Evolutionary conservation across 805 yeast genomes (phyloP).

Genomic region (Lipomyces kockii): DNA sequence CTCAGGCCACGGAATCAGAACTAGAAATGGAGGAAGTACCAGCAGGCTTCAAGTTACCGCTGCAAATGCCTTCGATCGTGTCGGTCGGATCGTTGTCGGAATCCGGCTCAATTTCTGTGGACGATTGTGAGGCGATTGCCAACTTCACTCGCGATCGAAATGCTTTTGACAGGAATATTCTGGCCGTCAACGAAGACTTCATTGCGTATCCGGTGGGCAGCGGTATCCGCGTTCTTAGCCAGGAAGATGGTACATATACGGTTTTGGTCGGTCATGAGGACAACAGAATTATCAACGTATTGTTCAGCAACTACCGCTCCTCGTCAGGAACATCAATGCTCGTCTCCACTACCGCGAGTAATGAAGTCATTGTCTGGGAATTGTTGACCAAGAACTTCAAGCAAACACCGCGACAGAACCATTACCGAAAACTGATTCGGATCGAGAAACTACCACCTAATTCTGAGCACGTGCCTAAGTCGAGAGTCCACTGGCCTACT

Average conservation of each 20-base stretch:
- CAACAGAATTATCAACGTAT: constrained; percentile 22
- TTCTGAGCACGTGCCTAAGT: constrained; percentile 34
- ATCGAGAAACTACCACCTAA: constrained; percentile 35
- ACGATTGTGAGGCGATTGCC: constrained; percentile 31
- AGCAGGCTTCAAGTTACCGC: constrained; percentile 19
- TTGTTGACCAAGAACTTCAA: constrained; percentile 26
- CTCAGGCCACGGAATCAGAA: not conserved
- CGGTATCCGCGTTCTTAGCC: constrained; percentile 34
- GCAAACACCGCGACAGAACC: constrained; percentile 20
- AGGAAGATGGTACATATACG: constrained; percentile 27
- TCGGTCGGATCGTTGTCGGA: constrained; percentile 17
- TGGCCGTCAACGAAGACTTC: constrained; percentile 28
- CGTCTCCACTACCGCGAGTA: constrained; percentile 32
- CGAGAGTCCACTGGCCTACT: constrained; percentile 30
- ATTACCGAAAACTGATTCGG: constrained; percentile 32
- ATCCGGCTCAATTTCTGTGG: constrained; percentile 19
- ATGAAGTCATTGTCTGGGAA: constrained; percentile 36
- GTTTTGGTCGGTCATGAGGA: constrained; percentile 32
- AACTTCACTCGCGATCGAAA: constrained; percentile 20
- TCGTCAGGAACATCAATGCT: constrained; percentile 24
- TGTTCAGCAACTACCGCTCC: constrained; percentile 21
- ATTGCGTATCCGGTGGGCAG: constrained; percentile 31
- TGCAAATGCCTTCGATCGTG: constrained; percentile 8
- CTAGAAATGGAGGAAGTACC: not conserved
- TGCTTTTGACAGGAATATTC: constrained; percentile 20